phyloP scores from a whole-genome alignment of 176 grass and related monocot genomes.

The Raddia guianensis region DNA sequence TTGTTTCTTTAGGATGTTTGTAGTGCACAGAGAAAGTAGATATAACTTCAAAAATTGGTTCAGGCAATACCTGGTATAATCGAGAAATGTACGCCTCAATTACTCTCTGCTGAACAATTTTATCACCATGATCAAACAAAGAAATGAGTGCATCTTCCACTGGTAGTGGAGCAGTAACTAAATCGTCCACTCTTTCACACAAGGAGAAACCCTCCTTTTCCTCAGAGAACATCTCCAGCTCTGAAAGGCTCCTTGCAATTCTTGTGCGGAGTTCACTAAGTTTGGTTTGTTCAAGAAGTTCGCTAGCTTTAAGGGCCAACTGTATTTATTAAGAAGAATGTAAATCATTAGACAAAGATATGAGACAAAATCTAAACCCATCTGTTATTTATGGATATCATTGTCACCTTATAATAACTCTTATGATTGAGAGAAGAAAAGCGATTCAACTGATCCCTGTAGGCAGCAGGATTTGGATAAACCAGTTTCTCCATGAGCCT shows the following conservation, averaged over 20 bases:
- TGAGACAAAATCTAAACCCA: conserved; percentile 6
- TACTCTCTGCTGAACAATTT: conserved; percentile 81
- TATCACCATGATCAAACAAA: conserved; percentile 84
- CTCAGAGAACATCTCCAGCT: conserved; percentile 86
- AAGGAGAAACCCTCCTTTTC: conserved; percentile 58
- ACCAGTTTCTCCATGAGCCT: conserved; percentile 89
- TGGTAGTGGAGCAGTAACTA: conserved; percentile 71
- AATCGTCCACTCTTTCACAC: conserved; percentile 82
- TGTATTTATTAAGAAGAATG: conserved; percentile 43
- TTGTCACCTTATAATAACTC: conserved; percentile 81
- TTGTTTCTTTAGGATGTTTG: not conserved
- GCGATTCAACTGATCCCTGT: conserved; percentile 81
- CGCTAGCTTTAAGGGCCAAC: conserved; percentile 94
- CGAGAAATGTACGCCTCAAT: conserved; percentile 87
- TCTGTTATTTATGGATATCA: conserved; percentile 3
- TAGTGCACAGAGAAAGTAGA: conserved; percentile 5
- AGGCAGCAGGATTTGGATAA: conserved; percentile 84
- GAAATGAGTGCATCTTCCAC: conserved; percentile 96
- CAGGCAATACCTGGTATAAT: conserved; percentile 74
- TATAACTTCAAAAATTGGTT: conserved; percentile 9
- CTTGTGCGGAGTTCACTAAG: conserved; percentile 81
- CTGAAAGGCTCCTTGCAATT: conserved; percentile 84
- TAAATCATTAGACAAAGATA: conserved; percentile 40
- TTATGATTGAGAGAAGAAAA: conserved; percentile 96
- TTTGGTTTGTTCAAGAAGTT: conserved; percentile 99